These are phyloP conservation scores for Botrytis fragariae DNA, from an alignment of 2,329 filamentous ascomycete species.

Conservation along the genomic window DNA sequence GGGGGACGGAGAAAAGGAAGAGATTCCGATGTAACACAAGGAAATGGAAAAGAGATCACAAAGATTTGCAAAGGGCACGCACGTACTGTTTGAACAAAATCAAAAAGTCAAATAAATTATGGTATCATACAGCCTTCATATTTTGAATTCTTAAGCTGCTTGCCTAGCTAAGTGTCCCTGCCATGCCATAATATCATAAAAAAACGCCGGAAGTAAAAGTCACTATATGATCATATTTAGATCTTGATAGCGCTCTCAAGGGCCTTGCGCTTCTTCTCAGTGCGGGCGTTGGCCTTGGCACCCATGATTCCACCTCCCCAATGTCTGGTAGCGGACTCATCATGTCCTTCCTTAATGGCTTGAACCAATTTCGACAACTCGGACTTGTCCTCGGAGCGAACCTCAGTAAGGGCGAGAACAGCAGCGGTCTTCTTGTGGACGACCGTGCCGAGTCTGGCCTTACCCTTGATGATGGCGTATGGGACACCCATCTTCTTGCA, in stretches of 20 bases:
- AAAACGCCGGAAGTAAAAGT: slow-evolving; percentile 35
- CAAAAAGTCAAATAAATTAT: slow-evolving; percentile 25
- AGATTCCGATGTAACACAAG: not conserved
- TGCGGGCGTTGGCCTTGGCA: slow-evolving; percentile 78
- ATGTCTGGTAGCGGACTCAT: slow-evolving; percentile 86
- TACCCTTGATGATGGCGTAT: slow-evolving; percentile 99
- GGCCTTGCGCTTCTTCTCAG: slow-evolving; percentile 74
- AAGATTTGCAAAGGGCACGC: not conserved
- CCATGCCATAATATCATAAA: slow-evolving; percentile 39
- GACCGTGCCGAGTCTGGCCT: slow-evolving; percentile 97
- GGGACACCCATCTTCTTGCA: slow-evolving; percentile 99
- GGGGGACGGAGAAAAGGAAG: not conserved
- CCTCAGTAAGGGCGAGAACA: slow-evolving; percentile 92
- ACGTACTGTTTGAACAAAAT: slow-evolving; percentile 8
- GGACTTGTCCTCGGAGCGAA: slow-evolving; percentile 95
- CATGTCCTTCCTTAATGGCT: slow-evolving; percentile 96
- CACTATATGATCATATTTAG: slow-evolving; percentile 52
- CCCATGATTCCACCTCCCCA: slow-evolving; percentile 99
- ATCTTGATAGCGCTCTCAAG: slow-evolving; percentile 96
- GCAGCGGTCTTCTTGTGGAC: slow-evolving; percentile 99
- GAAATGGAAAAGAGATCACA: not conserved
- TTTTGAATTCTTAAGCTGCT: slow-evolving; percentile 25
- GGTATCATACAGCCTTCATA: slow-evolving; percentile 40
- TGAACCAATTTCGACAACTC: slow-evolving; percentile 97
- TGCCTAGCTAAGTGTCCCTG: slow-evolving; percentile 37